Percentiles rank a stretch among this genome's conserved stretches.
These are phyloP conservation scores for Teratosphaeria epicoccoides DNA, from an alignment of 2,329 filamentous ascomycete genomes.

Conservation along the genomic window DNA sequence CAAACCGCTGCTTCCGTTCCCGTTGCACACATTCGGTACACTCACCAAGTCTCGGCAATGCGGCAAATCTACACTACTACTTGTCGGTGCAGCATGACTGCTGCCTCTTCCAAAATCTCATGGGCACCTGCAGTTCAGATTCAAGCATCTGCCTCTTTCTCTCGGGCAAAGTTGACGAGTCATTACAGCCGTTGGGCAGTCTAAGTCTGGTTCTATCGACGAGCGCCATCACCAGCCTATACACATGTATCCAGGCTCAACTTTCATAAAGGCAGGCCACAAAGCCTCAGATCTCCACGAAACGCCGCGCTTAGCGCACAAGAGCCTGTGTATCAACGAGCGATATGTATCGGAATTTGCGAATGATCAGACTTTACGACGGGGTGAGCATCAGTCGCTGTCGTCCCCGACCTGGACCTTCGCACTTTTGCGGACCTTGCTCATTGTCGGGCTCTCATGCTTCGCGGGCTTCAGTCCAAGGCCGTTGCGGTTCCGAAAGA, in stretches of 20 bases:
- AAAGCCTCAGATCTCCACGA: background rate
- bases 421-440: background rate
- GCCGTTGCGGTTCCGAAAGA: constrained; percentile 92
- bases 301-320: constrained; percentile 1
- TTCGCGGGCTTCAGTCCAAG: constrained; percentile 51
- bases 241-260: background rate
- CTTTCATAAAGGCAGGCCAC: background rate
- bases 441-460: background rate
- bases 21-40: background rate
- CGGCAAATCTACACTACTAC: background rate
- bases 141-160: background rate
- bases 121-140: background rate
- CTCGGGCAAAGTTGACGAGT: background rate
- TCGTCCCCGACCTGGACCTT: background rate
- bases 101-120: background rate
- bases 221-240: background rate
- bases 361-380: background rate
- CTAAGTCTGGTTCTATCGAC: constrained; percentile 1
- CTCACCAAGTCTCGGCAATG: background rate
- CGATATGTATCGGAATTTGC: background rate
- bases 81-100: background rate
- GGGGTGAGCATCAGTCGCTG: background rate
- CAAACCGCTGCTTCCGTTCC: background rate
- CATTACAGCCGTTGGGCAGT: background rate
- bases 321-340: background rate